Base-by-base conservation (phyloP, 805 yeast species). In the Candida orba region DNA sequence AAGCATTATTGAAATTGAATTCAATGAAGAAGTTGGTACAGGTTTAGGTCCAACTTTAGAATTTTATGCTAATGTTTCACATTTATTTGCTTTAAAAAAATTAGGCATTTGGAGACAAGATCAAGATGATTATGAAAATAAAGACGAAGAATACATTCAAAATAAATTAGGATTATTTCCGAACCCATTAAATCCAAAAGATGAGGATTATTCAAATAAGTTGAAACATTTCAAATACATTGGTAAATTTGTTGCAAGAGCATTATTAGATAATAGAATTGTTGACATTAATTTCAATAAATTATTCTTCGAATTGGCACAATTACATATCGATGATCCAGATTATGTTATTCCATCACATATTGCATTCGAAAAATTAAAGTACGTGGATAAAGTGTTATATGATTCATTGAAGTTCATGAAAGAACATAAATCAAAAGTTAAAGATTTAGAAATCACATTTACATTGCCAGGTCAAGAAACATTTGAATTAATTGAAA, bases 31-130 rank as follows among this genome's bases (percentile, higher is more conserved):
- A 60, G 96, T 75, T 7, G 99, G 98, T n/a, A 82, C 96, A 0
- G 99, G 99, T 0, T 66, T 89, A 37, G 99, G 99, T 0, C 99
- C 99, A 4, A 91, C 99, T 0, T 68, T 90, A 50, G 99, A 91
- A 62, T 91, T 93, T 57, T 91, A 88, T 57, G 79, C 97, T 0
- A 68, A 72, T 14, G 88, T 86, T 2, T 88, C 96, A 0, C 77
- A 71, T 44, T 89, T 81, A 49, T 88, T 91, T 59, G 67, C 83
- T 1, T 71, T 67, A 50, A 72, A 70, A 40, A 70, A 69, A 24
- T 63, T 81, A 38, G 63, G 63, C 8, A 67, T 93, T 67, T 91
- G 98, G 98, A 72, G 95, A 52, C 34, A 37, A 14, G 44, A 43
- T 15, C 43, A 43, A 17, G 64, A 58, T 34, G 59, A 62, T 17